Base-by-base conservation (phyloP, 306 rosid genomes). In the Quercus rubra region DNA sequence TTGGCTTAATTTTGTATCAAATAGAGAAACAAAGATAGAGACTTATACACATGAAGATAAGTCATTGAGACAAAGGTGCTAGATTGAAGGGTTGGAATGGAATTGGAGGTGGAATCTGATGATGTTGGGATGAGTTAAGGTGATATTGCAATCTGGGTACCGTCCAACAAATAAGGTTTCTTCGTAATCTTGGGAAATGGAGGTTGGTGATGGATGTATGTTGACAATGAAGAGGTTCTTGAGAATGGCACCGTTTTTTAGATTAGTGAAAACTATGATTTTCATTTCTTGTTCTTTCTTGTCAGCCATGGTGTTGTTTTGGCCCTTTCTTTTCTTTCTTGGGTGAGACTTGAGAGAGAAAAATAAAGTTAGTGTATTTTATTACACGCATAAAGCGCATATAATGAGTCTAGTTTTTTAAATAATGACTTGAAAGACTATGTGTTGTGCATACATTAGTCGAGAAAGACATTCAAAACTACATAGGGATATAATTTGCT, bases 41-140 rank as follows among this genome's bases (percentile, higher is more conserved):
- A 23, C 30, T 19, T 4, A 54, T 19, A 74, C 73, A 89, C 99
- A 92, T n/a, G 96, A 92, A 31, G 90, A 85, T 27, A 89, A 84
- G 76, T 92, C 97, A 35, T 78, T 27, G 49, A 94, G 89, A 12
- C 73, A 88, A 66, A 94, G 86, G 73, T 85, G 78, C 8, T 77
- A 88, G 0, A 85, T 87, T 43, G 84, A 84, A 6, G 92, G 89
- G 4, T 76, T 66, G 35, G 90, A 87, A 25, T 74, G 81, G 83
- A 94, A 87, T 71, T 86, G 85, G 84, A 94, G 92, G 84, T 94
- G 99, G 85, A 87, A 94, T 79, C 99, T 85, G 81, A 97, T 94
- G 67, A 94, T 80, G 81, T 97, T 94, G 49, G 98, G 98, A 74
- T 94, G 97, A 2, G 91, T 88, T 23, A 92, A 81, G 78, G 85